Evolutionary conservation across 495 filamentous ascomycete species (phyloP).

Genomic region (Hypoxylon rickii): DNA sequence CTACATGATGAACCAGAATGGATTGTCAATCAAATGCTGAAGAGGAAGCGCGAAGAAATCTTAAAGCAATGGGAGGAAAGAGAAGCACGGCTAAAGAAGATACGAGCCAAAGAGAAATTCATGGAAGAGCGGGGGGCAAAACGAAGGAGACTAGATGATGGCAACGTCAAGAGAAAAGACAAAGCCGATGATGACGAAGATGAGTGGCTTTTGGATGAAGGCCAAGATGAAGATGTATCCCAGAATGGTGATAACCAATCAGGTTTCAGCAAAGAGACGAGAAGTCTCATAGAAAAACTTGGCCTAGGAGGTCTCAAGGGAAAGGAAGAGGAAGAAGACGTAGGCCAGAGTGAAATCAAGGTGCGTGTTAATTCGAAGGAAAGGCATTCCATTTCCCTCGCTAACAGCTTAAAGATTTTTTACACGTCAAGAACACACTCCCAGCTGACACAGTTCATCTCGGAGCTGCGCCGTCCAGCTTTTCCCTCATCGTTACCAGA

Average conservation of each 20-base stretch:
- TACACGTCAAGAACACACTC: constrained; percentile 96
- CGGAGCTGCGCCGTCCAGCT: constrained; percentile 80
- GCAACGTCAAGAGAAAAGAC: constrained; percentile 32
- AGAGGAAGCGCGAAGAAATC: constrained; percentile 68
- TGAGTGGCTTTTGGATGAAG: constrained; percentile 78
- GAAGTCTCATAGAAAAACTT: constrained; percentile 65
- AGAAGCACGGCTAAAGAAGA: constrained; percentile 68
- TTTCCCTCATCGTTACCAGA: constrained; percentile 64
- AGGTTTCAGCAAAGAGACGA: constrained; percentile 64
- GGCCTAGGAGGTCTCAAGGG: constrained; percentile 38
- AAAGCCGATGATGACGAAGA: constrained; percentile 62
- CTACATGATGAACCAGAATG: constrained; percentile 84
- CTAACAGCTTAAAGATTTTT: constrained; percentile 63
- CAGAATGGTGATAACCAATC: constrained; percentile 33
- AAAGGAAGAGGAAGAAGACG: constrained; percentile 51
- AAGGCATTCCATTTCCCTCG: too few species aligned
- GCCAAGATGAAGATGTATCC: constrained; percentile 69
- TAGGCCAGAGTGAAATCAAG: constrained; percentile 65
- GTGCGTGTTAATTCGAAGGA: constrained; percentile 44
- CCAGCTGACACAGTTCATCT: constrained; percentile 90
- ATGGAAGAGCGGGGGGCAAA: constrained; percentile 54
- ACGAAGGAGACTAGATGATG: constrained; percentile 41
- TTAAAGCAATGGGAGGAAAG: constrained; percentile 68
- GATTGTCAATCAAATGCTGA: constrained; percentile 76
- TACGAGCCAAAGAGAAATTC: constrained; percentile 70